Evolutionary conservation across 257 asterid genomes (phyloP).

Genomic region (Solanum peruvianum): DNA sequence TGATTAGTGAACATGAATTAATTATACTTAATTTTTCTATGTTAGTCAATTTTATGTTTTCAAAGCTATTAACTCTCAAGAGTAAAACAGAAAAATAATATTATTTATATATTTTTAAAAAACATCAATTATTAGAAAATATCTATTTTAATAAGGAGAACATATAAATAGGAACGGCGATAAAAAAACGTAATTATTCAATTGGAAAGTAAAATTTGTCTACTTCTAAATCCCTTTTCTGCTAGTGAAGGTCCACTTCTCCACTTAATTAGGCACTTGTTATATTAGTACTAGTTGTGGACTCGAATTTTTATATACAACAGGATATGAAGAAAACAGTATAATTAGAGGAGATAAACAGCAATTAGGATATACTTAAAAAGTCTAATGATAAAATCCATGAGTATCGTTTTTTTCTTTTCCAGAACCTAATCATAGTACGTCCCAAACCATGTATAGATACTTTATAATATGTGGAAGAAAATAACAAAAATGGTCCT

Average conservation of each 20-base stretch:
- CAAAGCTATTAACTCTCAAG: background rate
- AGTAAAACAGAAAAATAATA: too few species aligned
- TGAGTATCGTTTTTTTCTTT: background rate
- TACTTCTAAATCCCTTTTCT: background rate
- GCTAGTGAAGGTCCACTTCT: background rate
- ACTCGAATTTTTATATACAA: background rate
- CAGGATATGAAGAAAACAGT: background rate
- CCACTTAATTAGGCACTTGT: background rate
- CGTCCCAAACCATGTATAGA: background rate
- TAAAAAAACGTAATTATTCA: background rate
- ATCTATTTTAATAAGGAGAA: too few species aligned
- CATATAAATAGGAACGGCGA: too few species aligned
- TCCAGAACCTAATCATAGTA: background rate
- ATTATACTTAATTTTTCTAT: background rate
- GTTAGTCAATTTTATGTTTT: too few species aligned
- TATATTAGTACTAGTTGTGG: background rate
- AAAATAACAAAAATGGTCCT: too few species aligned
- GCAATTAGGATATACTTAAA: background rate
- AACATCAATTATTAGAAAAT: fast-evolving
- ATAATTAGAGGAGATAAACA: background rate
- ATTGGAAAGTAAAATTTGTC: background rate
- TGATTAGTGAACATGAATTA: too few species aligned
- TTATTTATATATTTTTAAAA: too few species aligned
- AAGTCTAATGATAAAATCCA: background rate
- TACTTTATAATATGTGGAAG: too few species aligned